phyloP scores from a whole-genome alignment of 768 basidiomycete species.

The Solioccasus polychromus region DNA sequence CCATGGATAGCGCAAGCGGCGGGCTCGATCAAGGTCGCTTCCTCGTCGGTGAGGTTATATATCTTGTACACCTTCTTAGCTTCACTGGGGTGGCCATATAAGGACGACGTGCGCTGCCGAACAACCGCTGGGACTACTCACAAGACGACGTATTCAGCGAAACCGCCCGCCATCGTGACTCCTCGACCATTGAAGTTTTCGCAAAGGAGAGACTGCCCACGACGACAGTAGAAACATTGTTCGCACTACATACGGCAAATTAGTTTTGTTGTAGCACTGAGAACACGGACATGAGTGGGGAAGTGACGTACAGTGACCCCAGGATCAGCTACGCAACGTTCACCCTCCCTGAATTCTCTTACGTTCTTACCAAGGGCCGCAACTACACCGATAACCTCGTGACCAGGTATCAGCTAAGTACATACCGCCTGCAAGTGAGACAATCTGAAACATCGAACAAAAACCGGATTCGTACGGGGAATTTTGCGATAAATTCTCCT shows the following conservation, averaged over 20 bases:
- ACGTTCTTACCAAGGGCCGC: conserved; percentile 76
- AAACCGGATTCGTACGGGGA: conserved; percentile 42
- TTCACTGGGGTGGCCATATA: conserved; percentile 35
- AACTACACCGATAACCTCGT: conserved; percentile 67
- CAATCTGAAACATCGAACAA: neutral
- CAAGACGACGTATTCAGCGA: conserved; percentile 84
- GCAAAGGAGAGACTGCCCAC: conserved; percentile 73
- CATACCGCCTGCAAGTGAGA: conserved; percentile 19
- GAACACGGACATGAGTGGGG: too few species aligned
- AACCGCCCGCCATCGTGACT: conserved; percentile 76
- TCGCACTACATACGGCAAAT: conserved; percentile 78
- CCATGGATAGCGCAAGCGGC: conserved; percentile 88
- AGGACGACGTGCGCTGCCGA: too few species aligned
- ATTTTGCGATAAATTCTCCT: conserved; percentile 59
- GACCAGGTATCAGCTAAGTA: conserved; percentile 60
- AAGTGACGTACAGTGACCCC: conserved; percentile 52
- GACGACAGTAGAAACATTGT: conserved; percentile 80
- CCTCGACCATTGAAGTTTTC: conserved; percentile 79
- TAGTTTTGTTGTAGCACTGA: too few species aligned
- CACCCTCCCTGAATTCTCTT: conserved; percentile 65
- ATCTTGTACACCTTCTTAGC: conserved; percentile 80
- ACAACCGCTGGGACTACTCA: conserved; percentile 46
- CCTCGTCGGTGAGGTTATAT: conserved; percentile 78
- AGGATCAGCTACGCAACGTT: conserved; percentile 80
- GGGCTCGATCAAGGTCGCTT: conserved; percentile 81